Conservation (phyloP, 2,329 filamentous ascomycete genomes). For the Helminthosporium solani region DNA sequence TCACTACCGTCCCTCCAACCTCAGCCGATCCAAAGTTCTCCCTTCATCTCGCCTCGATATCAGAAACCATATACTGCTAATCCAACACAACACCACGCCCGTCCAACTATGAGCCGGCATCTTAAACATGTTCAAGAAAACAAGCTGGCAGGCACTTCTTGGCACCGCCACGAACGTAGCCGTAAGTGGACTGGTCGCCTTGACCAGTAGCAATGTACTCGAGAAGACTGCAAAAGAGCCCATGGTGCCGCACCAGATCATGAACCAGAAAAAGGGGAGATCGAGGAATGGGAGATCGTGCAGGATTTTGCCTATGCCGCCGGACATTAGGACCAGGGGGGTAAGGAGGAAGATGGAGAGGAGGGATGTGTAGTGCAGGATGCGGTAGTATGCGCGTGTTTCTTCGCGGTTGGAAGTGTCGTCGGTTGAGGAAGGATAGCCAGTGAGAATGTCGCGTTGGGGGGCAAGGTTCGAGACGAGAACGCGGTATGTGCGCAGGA, state of each 20-base stretch:
- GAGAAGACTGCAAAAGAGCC: conserved; percentile 52
- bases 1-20: conserved; percentile 34
- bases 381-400: conserved; percentile 53
- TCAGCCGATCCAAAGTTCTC: conserved; percentile 32
- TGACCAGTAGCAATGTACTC: conserved; percentile 50
- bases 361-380: conserved; percentile 54
- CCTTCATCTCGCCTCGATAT: conserved; percentile 46
- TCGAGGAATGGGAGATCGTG: conserved; percentile 58
- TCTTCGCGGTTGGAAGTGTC: conserved; percentile 46
- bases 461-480: conserved; percentile 49
- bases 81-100: conserved; percentile 53
- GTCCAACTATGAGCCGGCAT: conserved; percentile 55
- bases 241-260: conserved; percentile 52
- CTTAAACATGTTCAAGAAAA: conserved; percentile 50
- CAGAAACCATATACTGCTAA: conserved; percentile 52
- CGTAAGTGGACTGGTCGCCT: conserved; percentile 53
- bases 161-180: conserved; percentile 54
- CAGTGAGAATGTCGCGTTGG: conserved; percentile 47
- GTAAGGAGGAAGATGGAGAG: conserved; percentile 52
- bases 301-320: conserved; percentile 51
- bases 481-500: conserved; percentile 52
- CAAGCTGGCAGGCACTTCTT: conserved; percentile 51
- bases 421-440: conserved; percentile 37
- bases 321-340: conserved; percentile 53
- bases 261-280: conserved; percentile 58